A percentile compares a stretch with the other conserved stretches of the same genome.
phyloP scores from a whole-genome alignment of 495 filamentous ascomycete species.

The Aspergillus leporis region DNA sequence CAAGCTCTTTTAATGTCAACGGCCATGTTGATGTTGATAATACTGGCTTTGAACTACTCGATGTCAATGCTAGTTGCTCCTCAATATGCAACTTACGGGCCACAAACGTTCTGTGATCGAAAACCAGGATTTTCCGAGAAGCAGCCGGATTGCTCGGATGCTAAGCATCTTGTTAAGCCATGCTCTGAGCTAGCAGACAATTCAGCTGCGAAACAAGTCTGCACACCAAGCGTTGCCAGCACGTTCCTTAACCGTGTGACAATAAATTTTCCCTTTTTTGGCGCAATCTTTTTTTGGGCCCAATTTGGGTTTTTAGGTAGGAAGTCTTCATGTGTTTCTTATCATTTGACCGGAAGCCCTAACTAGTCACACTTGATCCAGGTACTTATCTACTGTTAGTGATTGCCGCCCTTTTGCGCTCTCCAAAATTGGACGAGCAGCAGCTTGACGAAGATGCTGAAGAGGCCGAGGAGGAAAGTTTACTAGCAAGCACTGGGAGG shows the following conservation, averaged over 20 bases:
- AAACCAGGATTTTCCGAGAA: constrained; percentile 52
- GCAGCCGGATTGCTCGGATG: constrained; percentile 78
- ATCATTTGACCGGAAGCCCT: constrained; percentile 10
- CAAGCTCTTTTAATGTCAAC: constrained; percentile 92
- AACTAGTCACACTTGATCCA: constrained; percentile 21
- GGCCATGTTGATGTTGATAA: constrained; percentile 84
- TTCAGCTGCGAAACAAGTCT: constrained; percentile 67
- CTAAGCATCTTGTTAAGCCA: constrained; percentile 67
- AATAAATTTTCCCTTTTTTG: constrained; percentile 95
- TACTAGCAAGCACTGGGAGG: constrained; percentile 78
- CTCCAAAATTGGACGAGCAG: constrained; percentile 71
- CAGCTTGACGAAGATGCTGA: constrained; percentile 86
- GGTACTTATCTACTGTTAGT: constrained; percentile 78
- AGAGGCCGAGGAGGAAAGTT: constrained; percentile 91
- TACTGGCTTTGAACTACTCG: constrained; percentile 86
- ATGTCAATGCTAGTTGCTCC: constrained; percentile 89
- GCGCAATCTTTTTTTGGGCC: constrained; percentile 90
- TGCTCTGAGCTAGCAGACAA: constrained; percentile 73
- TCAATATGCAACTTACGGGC: constrained; percentile 91
- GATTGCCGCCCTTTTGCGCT: constrained; percentile 71
- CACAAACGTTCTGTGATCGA: constrained; percentile 88
- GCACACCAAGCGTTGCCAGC: constrained; percentile 85
- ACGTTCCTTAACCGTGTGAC: constrained; percentile 92
- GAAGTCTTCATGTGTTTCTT: constrained; percentile 1
- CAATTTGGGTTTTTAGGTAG: constrained; percentile 86